Base-by-base conservation (phyloP, 2,329 filamentous ascomycete genomes). In the Thermoascus crustaceus region DNA sequence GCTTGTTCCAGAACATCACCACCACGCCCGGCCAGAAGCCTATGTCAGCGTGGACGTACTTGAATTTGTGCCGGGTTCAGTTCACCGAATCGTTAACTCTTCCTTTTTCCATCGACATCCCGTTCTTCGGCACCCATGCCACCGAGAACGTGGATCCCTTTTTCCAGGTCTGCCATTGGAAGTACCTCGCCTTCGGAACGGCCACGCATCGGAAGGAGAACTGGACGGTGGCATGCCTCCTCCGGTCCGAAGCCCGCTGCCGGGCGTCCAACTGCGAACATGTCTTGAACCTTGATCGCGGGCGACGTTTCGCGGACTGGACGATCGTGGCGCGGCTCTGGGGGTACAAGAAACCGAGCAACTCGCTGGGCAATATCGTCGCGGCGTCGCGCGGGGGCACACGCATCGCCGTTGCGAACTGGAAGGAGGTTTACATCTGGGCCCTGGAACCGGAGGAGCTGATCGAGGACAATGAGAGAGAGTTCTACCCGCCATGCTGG, bases 381-480 rank as follows among this genome's bases (percentile, higher is more conserved):
- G 57, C 61, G 9, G 40, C 58, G 7, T 64, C 61, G 2, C 43
- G 38, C 6, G 17, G 32, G 4, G 58, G 60, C 7, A 63, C 59
- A 21, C 54, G 64, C 3, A 48, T 68, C 31, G 64, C 63, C 3
- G 51, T 65, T 20, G 57, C 58, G 4, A 60, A 58, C 27, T 67
- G 63, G 63, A 60, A 66, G 32, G 50, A 50, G 1, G 37, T 67
- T 13, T 59, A 60, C 10, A 38, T 68, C 17, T 68, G 64, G 59
- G 47, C 58, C 2, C 21, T 67, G 32, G 47, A 62, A 14, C 63
- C 64, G 2, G 24, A 39, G n/a, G 54, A 47, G 24, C 37, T 67
- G 9, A 52, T 63, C 14, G 49, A 56, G n/a, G 47, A 49, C 22
- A 49, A 56, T 30, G 21, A 30, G 3, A 45, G 45, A 19, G 43